Base-by-base conservation (phyloP, 192 early-diverging fungal species). In the Coemansia sp. region DNA sequence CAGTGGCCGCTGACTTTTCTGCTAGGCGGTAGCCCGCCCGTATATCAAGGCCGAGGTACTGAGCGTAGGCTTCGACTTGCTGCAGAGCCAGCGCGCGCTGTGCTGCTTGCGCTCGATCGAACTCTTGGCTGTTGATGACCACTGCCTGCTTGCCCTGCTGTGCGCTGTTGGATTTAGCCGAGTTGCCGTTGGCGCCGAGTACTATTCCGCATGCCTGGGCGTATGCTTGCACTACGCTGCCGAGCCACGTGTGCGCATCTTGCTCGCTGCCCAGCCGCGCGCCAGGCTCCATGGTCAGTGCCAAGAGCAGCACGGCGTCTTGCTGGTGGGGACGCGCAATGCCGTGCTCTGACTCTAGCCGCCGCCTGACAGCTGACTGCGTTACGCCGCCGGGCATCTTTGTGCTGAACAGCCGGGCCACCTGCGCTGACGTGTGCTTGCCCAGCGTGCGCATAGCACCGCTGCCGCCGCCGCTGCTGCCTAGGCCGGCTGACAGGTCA, bases 311-410 rank as follows among this genome's bases (percentile, higher is more conserved):
- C 34, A 88, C 88, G 43, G 80, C 90, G 28, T 95, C 92, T 37
- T 87, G 86, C 62, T 92, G 85, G 61, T 90, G 87, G 51, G 87
- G 60, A 85, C 90, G 59, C 11, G 86, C 88, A 3, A 96, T 72
- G 6, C 71, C 79, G 58, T 58, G 83, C 76, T 62, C 80, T 66
- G 42, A 88, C 60, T 26, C 82, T 71, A 67, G 85, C 68, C 42
- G 82, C 79, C 34, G 89, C 79, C 77, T 92, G 86, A 65, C 87
- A 71, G 87, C 85, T 10, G 86, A 86, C 63, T 91, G 88, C 21
- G 88, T 86, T 69, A 95, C 92, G 36, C 94, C 93, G 77, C 91
- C 94, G 46, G 96, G 94, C 92, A 98, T 94, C 86, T 98, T 98
- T 64, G 84, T 76, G 73, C 84, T 84, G 45, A 98, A 87, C 83